Evolutionary conservation across 371 early-diverging fungal species (phyloP), one percentile per base, ranked within the genome.

Genomic region (Mortierella sp.): DNA sequence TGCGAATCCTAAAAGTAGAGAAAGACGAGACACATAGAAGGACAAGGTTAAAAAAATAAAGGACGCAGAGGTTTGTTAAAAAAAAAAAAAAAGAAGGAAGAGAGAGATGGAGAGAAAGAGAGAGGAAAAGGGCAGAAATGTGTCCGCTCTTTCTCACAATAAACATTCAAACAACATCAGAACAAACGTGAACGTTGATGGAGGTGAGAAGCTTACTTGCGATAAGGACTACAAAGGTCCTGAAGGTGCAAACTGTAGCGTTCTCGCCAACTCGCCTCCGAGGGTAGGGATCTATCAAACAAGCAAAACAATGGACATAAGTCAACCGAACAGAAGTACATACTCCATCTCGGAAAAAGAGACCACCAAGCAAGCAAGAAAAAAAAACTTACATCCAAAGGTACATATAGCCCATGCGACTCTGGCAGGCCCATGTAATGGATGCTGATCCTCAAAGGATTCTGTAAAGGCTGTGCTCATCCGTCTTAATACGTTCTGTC

Each of bases 251-350:
- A 2, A 79, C 31, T 0, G 3, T 52, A 21, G 50, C 54, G 60
- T 80, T 83, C 57, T 83, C 77, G 26, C 84, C 80, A 9, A 70
- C 74, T 38, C 84, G 84, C 14, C 48, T 44, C 9, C 47, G 65
- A 24, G 80, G 80, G 34, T 76, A 80, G 0, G n/a, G 0, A 38
- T 77, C 80, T 77, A 48, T 48, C n/a, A 13, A 54, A n/a, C 0
- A 38, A 1, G 3, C 57, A 45, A 50, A 52, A 19, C 16, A 19
- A 48, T 19, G 38, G 3, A 58, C 11, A 31, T 13, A 28, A 47
- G 34, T 42, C 8, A 19, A 48, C 8, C 5, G 11, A 7, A 21
- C 21, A 38, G n/a, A 58, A 31, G 8, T 7, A 13, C 6, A 50
- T 16, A 16, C 60, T 31, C 0, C 31, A 1, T 45, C 9, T 10